Evolutionary conservation across 2,329 filamentous ascomycete species (phyloP), one percentile per base, ranked within the genome.

Genomic region (Cladophialophora exuberans): DNA sequence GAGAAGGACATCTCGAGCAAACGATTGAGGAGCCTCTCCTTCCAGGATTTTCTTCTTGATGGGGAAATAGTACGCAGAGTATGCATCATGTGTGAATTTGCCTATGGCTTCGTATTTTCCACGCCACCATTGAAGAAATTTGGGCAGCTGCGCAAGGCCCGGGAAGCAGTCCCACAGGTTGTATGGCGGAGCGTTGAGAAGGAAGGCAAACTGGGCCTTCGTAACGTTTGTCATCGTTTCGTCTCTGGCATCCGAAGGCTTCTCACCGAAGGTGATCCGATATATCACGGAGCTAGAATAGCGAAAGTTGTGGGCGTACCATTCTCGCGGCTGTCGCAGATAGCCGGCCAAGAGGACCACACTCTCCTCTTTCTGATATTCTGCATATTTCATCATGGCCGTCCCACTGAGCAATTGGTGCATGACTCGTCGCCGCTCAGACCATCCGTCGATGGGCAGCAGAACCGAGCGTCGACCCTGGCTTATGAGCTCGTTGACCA

Each of bases 101-200:
- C 67, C 71, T 45, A 74, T 54, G 5, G 52, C 42, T 49, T 66
- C 64, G 70, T 69, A 75, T 23, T 68, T 57, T 4, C 46, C 51
- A 1, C 69, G 64, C 71, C 70, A 72, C 11, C 60, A 26, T 51
- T 73, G 73, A 30, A 75, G 51, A 33, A 44, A 46, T 2, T 44
- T 59, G 1, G 72, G 72, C 2, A 76, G 60, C 13, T 43, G 38
- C 13, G 54, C 43, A 6, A 75, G 60, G 7, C 62, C 60, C 0
- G 73, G 73, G 52, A 75, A 75, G 63, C 67, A 75, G 51, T 76
- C 73, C 11, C 72, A 59, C 39, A 70, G 18, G 54, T 67, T 73
- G 28, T 18, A 18, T 36, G 45, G 45, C 7, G 45, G 45, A 4
- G 53, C 50, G 20, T 67, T 67, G 42, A 75, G 70, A 46, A 65